These are phyloP conservation scores for Ustilago trichophora DNA, from an alignment of 1,284 basidiomycete species.

Conservation along the genomic window DNA sequence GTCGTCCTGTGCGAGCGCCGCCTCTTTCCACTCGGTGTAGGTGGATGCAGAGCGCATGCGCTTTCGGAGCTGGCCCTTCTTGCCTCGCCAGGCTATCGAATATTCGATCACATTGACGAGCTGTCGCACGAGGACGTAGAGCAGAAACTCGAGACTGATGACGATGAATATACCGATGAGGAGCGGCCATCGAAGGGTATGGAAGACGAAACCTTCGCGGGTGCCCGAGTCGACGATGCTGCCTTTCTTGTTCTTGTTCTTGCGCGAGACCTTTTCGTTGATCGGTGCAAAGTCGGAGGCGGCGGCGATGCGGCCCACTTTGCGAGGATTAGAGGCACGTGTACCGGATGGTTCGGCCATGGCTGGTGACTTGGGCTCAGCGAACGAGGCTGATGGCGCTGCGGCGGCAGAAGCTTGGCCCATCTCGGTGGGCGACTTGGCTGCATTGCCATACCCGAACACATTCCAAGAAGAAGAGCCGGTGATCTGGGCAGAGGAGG, in stretches of 20 bases:
- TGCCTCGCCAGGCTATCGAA: conserved; percentile 76
- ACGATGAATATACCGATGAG: conserved; percentile 81
- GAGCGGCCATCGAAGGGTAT: conserved; percentile 58
- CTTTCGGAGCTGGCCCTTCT: conserved; percentile 79
- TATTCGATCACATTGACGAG: conserved; percentile 72
- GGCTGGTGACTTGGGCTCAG: conserved; percentile 23
- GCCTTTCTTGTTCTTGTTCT: conserved; percentile 20
- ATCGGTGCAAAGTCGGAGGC: conserved; percentile 66
- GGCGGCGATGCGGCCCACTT: conserved; percentile 55
- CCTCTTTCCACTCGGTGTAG: conserved; percentile 82
- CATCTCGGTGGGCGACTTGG: conserved; percentile 26
- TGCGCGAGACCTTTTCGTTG: conserved; percentile 46
- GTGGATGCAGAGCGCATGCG: conserved; percentile 78
- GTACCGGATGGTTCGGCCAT: conserved; percentile 30
- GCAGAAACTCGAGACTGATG: conserved; percentile 84
- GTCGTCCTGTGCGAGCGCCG: conserved; percentile 80
- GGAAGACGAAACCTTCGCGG: conserved; percentile 60
- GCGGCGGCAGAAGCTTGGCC: conserved; percentile 10
- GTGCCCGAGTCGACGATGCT: conserved; percentile 47
- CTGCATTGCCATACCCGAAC: conserved; percentile 32
- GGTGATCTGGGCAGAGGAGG: conserved; percentile 28
- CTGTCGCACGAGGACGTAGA: conserved; percentile 85
- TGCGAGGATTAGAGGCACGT: conserved; percentile 42
- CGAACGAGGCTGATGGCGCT: conserved; percentile 1
- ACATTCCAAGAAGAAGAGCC: conserved; percentile 41